Conservation (phyloP, 202 grass and related monocot genomes). For the Bolboschoenoplectus hybrid region DNA sequence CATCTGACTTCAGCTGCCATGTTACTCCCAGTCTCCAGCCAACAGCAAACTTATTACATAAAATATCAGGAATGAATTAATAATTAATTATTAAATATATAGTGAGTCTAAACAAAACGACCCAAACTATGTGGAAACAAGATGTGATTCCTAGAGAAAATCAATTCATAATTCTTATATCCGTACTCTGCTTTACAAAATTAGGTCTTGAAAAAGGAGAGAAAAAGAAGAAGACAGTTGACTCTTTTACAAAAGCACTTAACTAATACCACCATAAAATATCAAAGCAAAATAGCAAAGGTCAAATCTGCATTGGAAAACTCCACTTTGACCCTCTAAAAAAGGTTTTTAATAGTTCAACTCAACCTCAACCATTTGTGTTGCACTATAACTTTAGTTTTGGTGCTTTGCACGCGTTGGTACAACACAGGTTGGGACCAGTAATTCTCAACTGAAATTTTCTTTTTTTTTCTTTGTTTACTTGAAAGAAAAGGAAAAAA, state of each 20-base stretch:
- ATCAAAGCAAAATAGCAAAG: not conserved
- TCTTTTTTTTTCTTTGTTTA: not conserved
- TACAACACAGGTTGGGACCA: not conserved
- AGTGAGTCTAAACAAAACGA: not conserved
- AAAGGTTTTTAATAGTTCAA: conserved; percentile 14
- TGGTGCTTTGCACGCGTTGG: conserved; percentile 32
- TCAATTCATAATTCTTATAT: not conserved
- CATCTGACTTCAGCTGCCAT: conserved; percentile 1
- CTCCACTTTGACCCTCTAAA: conserved; percentile 26
- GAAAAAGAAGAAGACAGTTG: not conserved
- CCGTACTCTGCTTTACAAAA: not conserved
- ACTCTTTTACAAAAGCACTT: conserved; percentile 1
- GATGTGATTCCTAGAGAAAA: not conserved
- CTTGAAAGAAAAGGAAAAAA: not conserved
- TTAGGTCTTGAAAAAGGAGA: not conserved
- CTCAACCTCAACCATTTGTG: conserved; percentile 37
- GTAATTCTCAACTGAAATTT: not conserved
- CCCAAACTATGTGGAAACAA: not conserved
- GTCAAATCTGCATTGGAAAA: conserved; percentile 17
- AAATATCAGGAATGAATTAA: not conserved
- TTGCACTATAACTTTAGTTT: conserved; percentile 2
- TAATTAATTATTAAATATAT: not conserved
- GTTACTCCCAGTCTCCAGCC: not conserved
- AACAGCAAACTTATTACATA: not conserved
- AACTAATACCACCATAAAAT: conserved; percentile 32